Conservation (phyloP, 345 rosid genomes). For the Clausena lansium region DNA sequence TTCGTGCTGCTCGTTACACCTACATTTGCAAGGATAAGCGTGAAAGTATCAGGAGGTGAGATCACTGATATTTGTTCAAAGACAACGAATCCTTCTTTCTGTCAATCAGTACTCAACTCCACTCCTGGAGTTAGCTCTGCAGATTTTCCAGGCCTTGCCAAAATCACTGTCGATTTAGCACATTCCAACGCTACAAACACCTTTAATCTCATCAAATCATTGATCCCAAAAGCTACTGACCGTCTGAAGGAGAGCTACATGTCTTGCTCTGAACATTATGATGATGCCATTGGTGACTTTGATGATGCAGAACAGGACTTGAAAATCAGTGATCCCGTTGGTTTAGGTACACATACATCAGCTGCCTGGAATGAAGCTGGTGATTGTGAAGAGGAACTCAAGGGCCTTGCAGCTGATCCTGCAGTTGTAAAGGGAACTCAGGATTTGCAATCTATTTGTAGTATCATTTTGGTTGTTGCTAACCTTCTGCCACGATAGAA, state of each 20-base stretch:
- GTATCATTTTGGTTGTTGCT: conserved; percentile 28
- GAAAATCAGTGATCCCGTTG: not conserved
- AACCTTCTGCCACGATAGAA: conserved; percentile 12
- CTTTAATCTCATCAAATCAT: not conserved
- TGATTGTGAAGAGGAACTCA: conserved; percentile 7
- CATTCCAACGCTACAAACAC: not conserved
- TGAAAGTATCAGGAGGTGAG: not conserved
- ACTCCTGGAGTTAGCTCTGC: not conserved
- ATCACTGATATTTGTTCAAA: not conserved
- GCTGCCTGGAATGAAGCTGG: conserved; percentile 7
- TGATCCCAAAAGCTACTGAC: not conserved
- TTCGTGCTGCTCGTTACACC: not conserved
- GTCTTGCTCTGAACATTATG: conserved; percentile 15
- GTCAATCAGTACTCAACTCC: conserved; percentile 1
- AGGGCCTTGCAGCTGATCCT: not conserved
- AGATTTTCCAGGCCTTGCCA: conserved; percentile 3
- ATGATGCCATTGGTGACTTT: not conserved
- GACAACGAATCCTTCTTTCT: not conserved
- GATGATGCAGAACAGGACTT: not conserved
- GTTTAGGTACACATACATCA: not conserved
- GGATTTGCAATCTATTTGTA: conserved; percentile 24
- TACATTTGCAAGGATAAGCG: not conserved
- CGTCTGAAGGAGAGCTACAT: not conserved
- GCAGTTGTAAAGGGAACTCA: conserved; percentile 17
- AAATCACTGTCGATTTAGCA: not conserved